Conservation (phyloP, 441 rosid genomes). For the Erodium trifolium region DNA sequence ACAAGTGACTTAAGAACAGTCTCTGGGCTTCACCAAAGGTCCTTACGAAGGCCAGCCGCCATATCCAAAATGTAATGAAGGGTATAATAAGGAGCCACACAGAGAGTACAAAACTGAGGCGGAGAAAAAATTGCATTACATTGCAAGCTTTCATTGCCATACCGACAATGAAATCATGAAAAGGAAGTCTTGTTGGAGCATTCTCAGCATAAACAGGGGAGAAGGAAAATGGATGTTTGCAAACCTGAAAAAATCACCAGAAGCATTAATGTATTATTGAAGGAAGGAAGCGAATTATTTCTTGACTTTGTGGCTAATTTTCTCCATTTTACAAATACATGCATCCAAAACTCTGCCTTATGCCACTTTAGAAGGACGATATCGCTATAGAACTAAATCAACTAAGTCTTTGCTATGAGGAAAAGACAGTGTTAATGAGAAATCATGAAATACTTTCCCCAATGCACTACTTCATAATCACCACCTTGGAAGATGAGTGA, state of each 20-base stretch:
- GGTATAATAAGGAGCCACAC: slow-evolving; percentile 98
- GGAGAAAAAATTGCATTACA: slow-evolving; percentile 83
- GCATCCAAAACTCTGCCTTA: too few species aligned
- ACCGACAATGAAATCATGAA: slow-evolving; percentile 93
- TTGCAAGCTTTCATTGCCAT: slow-evolving; percentile 91
- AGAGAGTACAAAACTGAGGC: slow-evolving; percentile 90
- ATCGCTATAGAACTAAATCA: too few species aligned
- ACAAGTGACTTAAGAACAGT: slow-evolving; percentile 84
- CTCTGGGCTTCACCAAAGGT: slow-evolving; percentile 90
- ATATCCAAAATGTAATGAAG: slow-evolving; percentile 93
- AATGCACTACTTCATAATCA: too few species aligned
- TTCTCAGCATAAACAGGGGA: slow-evolving; percentile 94
- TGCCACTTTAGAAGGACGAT: too few species aligned
- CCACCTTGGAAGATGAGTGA: too few species aligned
- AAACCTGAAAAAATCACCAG: slow-evolving; percentile 45
- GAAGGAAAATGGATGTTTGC: slow-evolving; percentile 93
- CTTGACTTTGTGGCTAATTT: too few species aligned
- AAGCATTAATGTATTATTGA: not conserved
- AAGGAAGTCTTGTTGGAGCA: slow-evolving; percentile 96
- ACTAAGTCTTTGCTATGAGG: too few species aligned
- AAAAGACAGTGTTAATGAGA: too few species aligned
- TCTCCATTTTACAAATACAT: too few species aligned
- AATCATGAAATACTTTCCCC: too few species aligned
- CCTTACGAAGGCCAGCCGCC: slow-evolving; percentile 93
- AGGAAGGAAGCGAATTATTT: too few species aligned